These are phyloP conservation scores for Sphaerulina musiva DNA, from an alignment of 2,329 filamentous ascomycete genomes.

Conservation along the genomic window DNA sequence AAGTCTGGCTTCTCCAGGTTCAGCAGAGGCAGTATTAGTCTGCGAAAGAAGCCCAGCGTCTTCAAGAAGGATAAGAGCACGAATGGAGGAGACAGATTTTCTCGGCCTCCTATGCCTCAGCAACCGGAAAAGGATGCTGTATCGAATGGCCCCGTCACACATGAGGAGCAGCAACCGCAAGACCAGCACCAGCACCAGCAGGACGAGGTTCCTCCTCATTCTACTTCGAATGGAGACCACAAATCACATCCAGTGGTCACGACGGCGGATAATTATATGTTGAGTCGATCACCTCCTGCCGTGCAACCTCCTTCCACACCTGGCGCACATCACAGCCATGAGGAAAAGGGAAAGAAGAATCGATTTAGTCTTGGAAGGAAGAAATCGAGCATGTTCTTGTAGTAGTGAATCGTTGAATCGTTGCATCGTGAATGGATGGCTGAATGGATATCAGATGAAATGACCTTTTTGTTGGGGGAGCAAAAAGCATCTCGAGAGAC, in stretches of 20 bases:
- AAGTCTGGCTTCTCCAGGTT: slow-evolving; percentile 6
- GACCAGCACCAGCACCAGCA: not conserved
- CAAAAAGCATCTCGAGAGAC: too few species aligned
- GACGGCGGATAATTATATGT: not conserved
- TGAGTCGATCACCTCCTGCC: not conserved
- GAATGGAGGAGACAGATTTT: not conserved
- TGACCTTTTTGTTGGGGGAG: too few species aligned
- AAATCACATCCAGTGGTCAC: slow-evolving; percentile 2
- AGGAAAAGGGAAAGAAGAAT: slow-evolving; percentile 48
- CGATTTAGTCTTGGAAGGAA: slow-evolving; percentile 65
- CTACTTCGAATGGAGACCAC: not conserved
- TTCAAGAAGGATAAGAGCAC: slow-evolving; percentile 7
- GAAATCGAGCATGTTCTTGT: slow-evolving; percentile 47
- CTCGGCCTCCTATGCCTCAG: not conserved
- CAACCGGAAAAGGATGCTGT: not conserved
- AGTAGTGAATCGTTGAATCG: too few species aligned
- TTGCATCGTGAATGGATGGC: too few species aligned
- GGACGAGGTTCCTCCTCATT: not conserved
- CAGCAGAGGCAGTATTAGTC: slow-evolving; percentile 4
- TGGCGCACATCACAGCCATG: not conserved
- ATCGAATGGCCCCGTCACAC: not conserved
- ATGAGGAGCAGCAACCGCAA: not conserved
- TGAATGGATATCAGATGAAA: too few species aligned
- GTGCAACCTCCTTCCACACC: slow-evolving; percentile 19
- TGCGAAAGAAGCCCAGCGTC: slow-evolving; percentile 6